These are phyloP conservation scores for Maudiozyma pseudohumilis DNA, from an alignment of 805 yeast species.

Conservation along the genomic window DNA sequence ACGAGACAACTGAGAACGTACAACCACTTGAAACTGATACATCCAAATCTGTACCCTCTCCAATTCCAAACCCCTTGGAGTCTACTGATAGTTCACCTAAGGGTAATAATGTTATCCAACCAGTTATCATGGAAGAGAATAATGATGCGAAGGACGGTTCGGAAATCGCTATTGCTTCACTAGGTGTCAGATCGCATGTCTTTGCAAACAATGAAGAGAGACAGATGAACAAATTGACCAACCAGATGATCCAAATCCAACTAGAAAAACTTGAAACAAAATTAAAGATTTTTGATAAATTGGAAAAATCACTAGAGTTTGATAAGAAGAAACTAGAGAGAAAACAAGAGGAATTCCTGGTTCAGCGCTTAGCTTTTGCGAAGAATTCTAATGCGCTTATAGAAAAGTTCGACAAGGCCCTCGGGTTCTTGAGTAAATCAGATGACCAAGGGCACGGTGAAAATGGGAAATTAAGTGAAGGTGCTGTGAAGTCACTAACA, in stretches of 20 bases:
- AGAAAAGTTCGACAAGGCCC: constrained; percentile 27
- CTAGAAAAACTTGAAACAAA: constrained; percentile 56
- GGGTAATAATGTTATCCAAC: too few species aligned
- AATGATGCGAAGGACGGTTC: constrained; percentile 43
- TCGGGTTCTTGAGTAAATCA: constrained; percentile 8
- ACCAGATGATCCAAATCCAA: constrained; percentile 51
- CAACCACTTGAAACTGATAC: too few species aligned
- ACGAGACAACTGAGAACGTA: too few species aligned
- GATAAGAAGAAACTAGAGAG: constrained; percentile 51
- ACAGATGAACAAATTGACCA: constrained; percentile 53
- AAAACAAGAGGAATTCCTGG: constrained; percentile 56
- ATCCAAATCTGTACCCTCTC: too few species aligned
- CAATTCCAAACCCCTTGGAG: too few species aligned
- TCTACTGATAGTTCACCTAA: too few species aligned
- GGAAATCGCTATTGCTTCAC: constrained; percentile 58
- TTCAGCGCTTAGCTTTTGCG: constrained; percentile 58
- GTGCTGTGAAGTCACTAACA: constrained; percentile 11
- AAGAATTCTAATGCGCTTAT: constrained; percentile 45
- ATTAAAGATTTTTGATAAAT: constrained; percentile 43
- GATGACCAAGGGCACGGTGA: constrained; percentile 13
- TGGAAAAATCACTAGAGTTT: constrained; percentile 56
- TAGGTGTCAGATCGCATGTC: constrained; percentile 71
- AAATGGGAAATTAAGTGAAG: constrained; percentile 1
- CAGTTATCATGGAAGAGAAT: too few species aligned
- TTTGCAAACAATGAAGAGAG: constrained; percentile 76